Evolutionary conservation across 441 rosid species (phyloP), one percentile per base, ranked within the genome.

Genomic region (Gossypium davidsonii): DNA sequence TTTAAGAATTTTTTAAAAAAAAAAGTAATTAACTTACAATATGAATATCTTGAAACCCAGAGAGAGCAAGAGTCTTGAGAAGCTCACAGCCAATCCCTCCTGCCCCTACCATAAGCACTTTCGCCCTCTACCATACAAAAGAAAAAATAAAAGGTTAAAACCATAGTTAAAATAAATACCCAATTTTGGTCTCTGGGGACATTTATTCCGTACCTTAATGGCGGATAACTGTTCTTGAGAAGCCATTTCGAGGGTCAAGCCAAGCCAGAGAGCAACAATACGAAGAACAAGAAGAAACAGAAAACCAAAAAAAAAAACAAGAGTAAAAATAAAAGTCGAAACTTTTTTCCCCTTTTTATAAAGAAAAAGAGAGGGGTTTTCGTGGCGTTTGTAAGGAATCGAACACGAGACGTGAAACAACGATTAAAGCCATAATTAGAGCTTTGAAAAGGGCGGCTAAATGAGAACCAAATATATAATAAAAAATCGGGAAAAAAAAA

Each of bases 61-160:
- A 88, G 63, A 94, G 98, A 73, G 91, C 93, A 21, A 94, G 96
- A 67, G 96, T 94, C 85, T 94, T 94, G 21, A 94, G 94, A 51
- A 94, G 86, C 91, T 94, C 99, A 72, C 99, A 94, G 34, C 99
- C 99, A 77, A 94, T 94, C 49, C 98, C 97, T 57, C 99, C 99
- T 3, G 99, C 99, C 46, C 99, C 99, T 51, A 94, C 98, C 98
- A 94, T 88, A 37, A 94, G 94, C 75, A 94, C 96, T 83, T 89
- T 94, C 80, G 99, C 92, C 67, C 85, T 90, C 98, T 92, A 70
- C 70, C 17, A 60, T 63, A 56, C 9, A 21, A 49, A 17, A 37
- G 46, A 42, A 17, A 69, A 51, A 31, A 42, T 11, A 69, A 6
- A 51, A 31, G 52, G 57, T 34, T 23, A 8, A 26, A 68, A 28